Conservation (phyloP, 2,329 filamentous ascomycete genomes). For the Ascochyta lentis region DNA sequence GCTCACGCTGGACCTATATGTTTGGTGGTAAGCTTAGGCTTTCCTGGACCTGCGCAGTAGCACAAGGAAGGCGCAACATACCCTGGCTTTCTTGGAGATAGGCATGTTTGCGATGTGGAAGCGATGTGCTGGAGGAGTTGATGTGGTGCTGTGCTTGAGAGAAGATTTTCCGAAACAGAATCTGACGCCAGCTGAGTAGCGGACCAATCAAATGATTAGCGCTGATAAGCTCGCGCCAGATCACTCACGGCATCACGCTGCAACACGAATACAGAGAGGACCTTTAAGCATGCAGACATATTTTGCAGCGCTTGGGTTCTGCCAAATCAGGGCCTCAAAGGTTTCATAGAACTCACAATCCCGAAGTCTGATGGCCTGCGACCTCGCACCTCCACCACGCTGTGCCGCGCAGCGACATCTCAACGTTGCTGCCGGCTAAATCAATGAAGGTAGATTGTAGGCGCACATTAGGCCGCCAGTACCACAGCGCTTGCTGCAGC, state of each 20-base stretch:
- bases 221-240: not conserved
- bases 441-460: not conserved
- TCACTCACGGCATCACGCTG: too few relatives aligned
- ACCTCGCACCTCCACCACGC: not conserved
- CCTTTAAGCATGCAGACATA: too few relatives aligned
- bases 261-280: too few relatives aligned
- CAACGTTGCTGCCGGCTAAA: not conserved
- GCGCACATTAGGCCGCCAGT: too few relatives aligned
- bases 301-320: too few relatives aligned
- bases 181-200: not conserved
- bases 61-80: constrained; percentile 21
- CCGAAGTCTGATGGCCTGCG: too few relatives aligned
- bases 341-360: too few relatives aligned
- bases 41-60: not conserved
- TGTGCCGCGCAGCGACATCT: not conserved
- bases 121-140: not conserved
- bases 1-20: constrained; percentile 59
- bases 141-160: not conserved
- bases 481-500: not conserved
- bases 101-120: constrained; percentile 48
- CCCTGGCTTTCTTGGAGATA: constrained; percentile 58
- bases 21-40: not conserved
- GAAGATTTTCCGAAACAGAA: not conserved
- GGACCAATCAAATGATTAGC: not conserved
- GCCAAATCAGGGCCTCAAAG: too few relatives aligned